Conservation (phyloP, 441 rosid species). For the Macaranga tanarius region DNA sequence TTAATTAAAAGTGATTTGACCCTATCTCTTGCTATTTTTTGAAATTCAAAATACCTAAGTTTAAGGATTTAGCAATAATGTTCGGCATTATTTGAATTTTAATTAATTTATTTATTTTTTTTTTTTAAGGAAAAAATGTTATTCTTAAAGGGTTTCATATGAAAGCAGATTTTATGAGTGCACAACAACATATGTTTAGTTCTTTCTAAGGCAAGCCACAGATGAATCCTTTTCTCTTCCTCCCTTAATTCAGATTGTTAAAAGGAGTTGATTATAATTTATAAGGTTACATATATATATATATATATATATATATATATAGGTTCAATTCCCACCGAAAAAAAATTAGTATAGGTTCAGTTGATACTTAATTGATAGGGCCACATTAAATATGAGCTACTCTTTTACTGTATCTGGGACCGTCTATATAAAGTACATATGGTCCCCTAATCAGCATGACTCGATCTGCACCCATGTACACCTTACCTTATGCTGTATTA, state of each 20-base stretch:
- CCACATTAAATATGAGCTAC: neutral
- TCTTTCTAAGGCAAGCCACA: neutral
- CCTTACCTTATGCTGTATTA: conserved; percentile 21
- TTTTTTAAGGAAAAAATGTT: neutral
- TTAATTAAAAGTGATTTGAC: neutral
- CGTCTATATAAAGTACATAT: conserved; percentile 20
- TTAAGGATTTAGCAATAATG: too few relatives aligned
- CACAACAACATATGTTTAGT: neutral
- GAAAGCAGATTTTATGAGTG: neutral
- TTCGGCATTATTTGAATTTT: too few relatives aligned
- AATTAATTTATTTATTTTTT: neutral
- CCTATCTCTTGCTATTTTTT: too few relatives aligned
- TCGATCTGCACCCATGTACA: neutral
- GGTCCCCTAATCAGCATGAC: conserved; percentile 38
- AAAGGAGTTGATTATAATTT: too few relatives aligned
- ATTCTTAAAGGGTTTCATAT: neutral
- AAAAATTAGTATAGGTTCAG: too few relatives aligned
- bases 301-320: too few relatives aligned
- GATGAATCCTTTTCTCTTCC: neutral
- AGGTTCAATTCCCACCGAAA: too few relatives aligned
- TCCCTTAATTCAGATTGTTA: neutral
- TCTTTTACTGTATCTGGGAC: conserved; percentile 18
- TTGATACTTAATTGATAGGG: neutral
- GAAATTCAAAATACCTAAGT: too few relatives aligned
- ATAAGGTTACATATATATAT: too few relatives aligned